phyloP scores from a whole-genome alignment of 192 early-diverging fungal genomes.

The Phlyctochytrium arcticum region DNA sequence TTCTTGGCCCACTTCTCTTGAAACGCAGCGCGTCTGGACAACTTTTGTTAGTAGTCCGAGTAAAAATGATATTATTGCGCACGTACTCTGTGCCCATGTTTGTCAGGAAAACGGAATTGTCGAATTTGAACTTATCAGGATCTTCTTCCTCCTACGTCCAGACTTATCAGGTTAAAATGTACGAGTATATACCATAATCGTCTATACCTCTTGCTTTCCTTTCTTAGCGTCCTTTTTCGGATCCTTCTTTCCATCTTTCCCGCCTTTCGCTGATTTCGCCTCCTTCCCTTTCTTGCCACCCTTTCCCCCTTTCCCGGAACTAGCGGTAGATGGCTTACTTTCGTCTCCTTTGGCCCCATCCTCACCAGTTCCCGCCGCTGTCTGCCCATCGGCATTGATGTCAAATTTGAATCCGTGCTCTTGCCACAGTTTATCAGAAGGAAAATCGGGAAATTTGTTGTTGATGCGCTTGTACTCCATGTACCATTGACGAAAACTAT shows the following conservation, averaged over 20 bases:
- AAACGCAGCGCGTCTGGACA: conserved; percentile 28
- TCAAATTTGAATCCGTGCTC: conserved; percentile 49
- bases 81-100: conserved; percentile 42
- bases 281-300: conserved; percentile 26
- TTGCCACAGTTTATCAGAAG: conserved; percentile 49
- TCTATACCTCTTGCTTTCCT: conserved; percentile 19
- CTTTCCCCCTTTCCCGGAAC: conserved; percentile 13
- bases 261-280: conserved; percentile 24
- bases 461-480: conserved; percentile 57
- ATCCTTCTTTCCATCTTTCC: conserved; percentile 26
- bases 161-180: neutral
- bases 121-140: conserved; percentile 41
- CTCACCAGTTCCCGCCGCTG: conserved; percentile 3
- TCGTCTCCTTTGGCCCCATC: neutral
- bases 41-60: neutral
- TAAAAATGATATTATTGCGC: too few relatives aligned
- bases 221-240: conserved; percentile 31
- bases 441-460: conserved; percentile 61
- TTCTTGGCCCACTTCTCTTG: conserved; percentile 46
- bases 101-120: conserved; percentile 43
- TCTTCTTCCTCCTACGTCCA: conserved; percentile 41
- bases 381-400: conserved; percentile 19
- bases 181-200: neutral
- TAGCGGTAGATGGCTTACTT: conserved; percentile 26
- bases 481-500: conserved; percentile 61